Evolutionary conservation across 345 rosid genomes (phyloP), one percentile per base, ranked within the genome.

Genomic region (Dipteronia sinensis): DNA sequence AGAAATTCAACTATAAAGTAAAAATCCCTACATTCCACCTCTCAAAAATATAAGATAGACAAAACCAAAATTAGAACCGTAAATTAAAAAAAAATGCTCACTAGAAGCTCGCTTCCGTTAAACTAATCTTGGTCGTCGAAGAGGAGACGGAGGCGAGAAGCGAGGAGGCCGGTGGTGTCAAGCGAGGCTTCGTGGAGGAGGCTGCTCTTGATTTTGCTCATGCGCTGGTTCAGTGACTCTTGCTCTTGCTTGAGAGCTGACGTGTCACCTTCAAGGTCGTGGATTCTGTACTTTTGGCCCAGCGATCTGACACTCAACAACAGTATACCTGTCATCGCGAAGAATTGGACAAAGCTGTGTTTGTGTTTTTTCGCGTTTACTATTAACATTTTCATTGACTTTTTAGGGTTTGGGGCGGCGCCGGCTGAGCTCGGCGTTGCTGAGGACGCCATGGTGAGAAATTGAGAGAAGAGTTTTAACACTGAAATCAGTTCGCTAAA

Each of bases 211-310:
- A 94, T 87, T 83, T 40, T 75, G 64, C 80, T 78, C 93, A 90
- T 81, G 69, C 98, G 94, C 15, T 86, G 81, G 5, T 81, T 70
- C 46, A 92, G 86, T 34, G 79, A 79, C 42, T 88, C 86, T 7
- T 81, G 82, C 84, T 96, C 98, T 79, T 91, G 76, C 79, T 80
- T 87, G 61, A 94, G 97, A 76, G 79, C 88, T 8, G 75, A 53
- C 1, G 87, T 92, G 76, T 94, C 98, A 75, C 91, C 97, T 27
- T 84, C 74, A 46, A 96, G 97, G 73, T 88, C 90, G 82, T 88
- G 87, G 74, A 92, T 80, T 22, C 90, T 88, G 83, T 96, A 91
- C 86, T 96, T 96, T 69, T 94, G 99, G 80, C 98, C 93, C 51
- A 96, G 81, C 34, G 98, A 93, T 85, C 93, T 85, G 74, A 85